These are phyloP conservation scores for Mucor plumbeus DNA, from an alignment of 371 early-diverging fungal species.

Conservation along the genomic window DNA sequence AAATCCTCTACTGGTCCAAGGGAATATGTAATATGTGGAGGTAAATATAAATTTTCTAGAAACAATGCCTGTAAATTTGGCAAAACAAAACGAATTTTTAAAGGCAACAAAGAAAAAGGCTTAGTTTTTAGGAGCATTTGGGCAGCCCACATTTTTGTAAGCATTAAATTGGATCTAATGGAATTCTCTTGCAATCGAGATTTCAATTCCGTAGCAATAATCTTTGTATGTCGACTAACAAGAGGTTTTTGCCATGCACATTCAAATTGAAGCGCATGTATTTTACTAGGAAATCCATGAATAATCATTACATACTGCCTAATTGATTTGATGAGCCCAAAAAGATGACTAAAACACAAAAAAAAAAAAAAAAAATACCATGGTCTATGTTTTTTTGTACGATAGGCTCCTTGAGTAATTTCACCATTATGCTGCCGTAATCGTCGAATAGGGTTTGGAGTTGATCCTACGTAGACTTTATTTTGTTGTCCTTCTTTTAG, in stretches of 20 bases:
- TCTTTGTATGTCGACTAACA: constrained; percentile 26
- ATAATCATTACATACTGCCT: constrained; percentile 35
- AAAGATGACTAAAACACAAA: neutral
- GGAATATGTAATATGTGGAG: constrained; percentile 21
- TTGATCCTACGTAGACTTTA: constrained; percentile 33
- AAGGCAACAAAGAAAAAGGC: constrained; percentile 25
- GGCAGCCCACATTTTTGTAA: constrained; percentile 31
- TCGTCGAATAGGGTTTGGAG: constrained; percentile 29
- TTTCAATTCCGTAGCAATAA: neutral
- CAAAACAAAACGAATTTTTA: constrained; percentile 27
- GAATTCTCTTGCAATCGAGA: constrained; percentile 1
- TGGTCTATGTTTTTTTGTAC: constrained; percentile 26
- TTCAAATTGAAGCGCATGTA: constrained; percentile 31
- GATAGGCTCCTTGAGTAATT: constrained; percentile 32
- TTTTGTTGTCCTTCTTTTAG: constrained; percentile 25
- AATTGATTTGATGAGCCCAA: neutral
- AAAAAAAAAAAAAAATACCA: constrained; percentile 16
- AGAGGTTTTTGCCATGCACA: constrained; percentile 38
- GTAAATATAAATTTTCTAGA: constrained; percentile 10
- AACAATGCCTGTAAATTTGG: constrained; percentile 21
- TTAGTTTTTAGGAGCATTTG: constrained; percentile 26
- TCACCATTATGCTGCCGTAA: constrained; percentile 37
- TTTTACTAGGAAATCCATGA: constrained; percentile 29
- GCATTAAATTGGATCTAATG: constrained; percentile 11
- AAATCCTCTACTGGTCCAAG: constrained; percentile 22